A percentile compares a stretch with the other conserved stretches of the same genome.
Evolutionary conservation across 768 basidiomycete genomes (phyloP).

Genomic region (Mycena albidolilacea): DNA sequence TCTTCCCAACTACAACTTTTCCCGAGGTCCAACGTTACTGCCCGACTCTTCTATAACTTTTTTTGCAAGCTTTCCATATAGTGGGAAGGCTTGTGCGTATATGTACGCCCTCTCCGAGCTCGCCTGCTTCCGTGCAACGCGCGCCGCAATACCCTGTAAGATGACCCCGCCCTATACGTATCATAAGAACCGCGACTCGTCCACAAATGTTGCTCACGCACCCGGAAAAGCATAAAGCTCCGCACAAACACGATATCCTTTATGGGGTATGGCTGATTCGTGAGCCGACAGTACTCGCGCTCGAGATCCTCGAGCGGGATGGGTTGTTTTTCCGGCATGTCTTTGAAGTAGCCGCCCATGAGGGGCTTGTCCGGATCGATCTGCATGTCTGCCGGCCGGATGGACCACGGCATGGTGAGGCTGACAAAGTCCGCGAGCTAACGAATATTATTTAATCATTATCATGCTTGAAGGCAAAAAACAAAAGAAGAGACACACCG

Average conservation of each 20-base stretch:
- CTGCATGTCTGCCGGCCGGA: conserved; percentile 62
- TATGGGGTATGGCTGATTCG: conserved; percentile 80
- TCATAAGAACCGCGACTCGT: too few relatives aligned
- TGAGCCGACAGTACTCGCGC: conserved; percentile 82
- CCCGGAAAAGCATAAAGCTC: conserved; percentile 90
- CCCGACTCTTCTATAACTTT: conserved; percentile 71
- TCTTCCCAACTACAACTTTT: conserved; percentile 33
- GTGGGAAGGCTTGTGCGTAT: conserved; percentile 64
- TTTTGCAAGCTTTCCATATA: conserved; percentile 76
- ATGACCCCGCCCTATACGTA: conserved; percentile 79
- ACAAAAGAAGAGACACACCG: conserved; percentile 63
- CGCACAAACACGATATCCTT: conserved; percentile 83
- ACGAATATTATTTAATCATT: neutral
- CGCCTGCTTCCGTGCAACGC: conserved; percentile 88
- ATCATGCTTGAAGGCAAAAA: neutral
- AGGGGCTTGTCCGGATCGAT: conserved; percentile 41
- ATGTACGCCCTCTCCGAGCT: conserved; percentile 83
- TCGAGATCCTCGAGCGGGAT: conserved; percentile 82
- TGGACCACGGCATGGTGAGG: conserved; percentile 87
- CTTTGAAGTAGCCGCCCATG: conserved; percentile 74
- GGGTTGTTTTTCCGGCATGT: conserved; percentile 67
- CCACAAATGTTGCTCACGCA: conserved; percentile 50
- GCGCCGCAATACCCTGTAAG: conserved; percentile 91
- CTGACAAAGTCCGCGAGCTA: conserved; percentile 93
- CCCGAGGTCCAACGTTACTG: conserved; percentile 30